These are phyloP conservation scores for Cercospora brassicicola DNA, from an alignment of 2,329 filamentous ascomycete species.

Conservation along the genomic window DNA sequence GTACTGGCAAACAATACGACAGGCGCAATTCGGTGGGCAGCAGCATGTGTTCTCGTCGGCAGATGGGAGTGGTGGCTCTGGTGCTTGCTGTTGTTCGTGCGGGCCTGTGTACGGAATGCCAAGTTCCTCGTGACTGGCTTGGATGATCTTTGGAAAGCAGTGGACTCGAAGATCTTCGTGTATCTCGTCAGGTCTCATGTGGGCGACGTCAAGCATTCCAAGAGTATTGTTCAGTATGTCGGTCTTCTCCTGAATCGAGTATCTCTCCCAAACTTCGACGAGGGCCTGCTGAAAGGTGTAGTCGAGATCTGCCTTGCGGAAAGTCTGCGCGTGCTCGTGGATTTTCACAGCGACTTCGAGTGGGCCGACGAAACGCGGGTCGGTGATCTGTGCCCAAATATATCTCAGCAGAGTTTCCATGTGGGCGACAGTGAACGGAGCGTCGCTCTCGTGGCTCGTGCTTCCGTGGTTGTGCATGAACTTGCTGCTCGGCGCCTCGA, in stretches of 20 bases:
- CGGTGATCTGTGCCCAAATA: not conserved
- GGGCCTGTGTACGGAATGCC: not conserved
- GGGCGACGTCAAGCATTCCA: slow-evolving; percentile 1
- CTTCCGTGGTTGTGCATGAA: not conserved
- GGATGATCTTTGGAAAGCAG: not conserved
- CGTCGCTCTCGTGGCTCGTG: not conserved
- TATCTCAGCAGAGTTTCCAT: not conserved
- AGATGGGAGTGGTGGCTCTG: not conserved
- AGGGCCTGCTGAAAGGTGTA: not conserved
- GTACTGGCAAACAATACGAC: slow-evolving; percentile 1
- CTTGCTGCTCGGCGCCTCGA: not conserved
- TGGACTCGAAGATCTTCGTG: not conserved
- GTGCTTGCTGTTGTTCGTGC: not conserved
- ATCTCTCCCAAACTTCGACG: not conserved
- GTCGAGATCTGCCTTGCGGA: not conserved
- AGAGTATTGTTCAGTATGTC: not conserved
- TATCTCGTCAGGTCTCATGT: not conserved
- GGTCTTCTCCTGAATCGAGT: not conserved
- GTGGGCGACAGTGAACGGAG: not conserved
- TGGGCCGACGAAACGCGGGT: not conserved
- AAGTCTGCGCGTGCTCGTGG: not conserved
- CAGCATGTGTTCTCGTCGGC: slow-evolving; percentile 1
- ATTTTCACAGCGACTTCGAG: not conserved
- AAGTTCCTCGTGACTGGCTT: not conserved
- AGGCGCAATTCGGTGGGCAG: not conserved